These are phyloP conservation scores for Leccinum subrobustum DNA, from an alignment of 1,284 basidiomycete species.

Conservation along the genomic window DNA sequence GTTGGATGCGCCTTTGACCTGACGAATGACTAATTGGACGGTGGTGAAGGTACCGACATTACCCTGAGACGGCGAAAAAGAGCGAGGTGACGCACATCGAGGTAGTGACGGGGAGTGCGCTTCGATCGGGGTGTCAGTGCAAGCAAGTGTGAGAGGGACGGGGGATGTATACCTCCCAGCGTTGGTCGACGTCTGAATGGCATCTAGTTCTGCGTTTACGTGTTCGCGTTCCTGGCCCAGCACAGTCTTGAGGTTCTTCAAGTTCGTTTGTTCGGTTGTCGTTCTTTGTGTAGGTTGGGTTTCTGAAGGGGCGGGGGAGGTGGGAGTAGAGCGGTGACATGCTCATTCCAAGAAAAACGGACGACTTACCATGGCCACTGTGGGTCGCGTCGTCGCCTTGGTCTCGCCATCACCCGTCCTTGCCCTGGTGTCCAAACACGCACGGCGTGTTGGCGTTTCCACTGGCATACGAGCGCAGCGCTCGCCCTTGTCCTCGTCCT, in stretches of 20 bases:
- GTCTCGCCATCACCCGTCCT: too few relatives aligned
- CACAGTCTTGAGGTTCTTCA: conserved; percentile 72
- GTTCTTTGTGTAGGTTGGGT: conserved; percentile 65
- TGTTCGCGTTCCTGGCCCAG: conserved; percentile 62
- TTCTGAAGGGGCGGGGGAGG: conserved; percentile 71
- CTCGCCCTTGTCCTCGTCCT: too few relatives aligned
- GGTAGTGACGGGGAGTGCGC: conserved; percentile 78
- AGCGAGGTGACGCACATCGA: conserved; percentile 52
- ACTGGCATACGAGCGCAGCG: too few relatives aligned
- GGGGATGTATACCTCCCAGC: conserved; percentile 58
- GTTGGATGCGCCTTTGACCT: too few relatives aligned
- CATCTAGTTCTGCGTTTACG: conserved; percentile 31
- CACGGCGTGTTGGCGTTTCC: too few relatives aligned
- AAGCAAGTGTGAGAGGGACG: too few relatives aligned
- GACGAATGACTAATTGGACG: too few relatives aligned
- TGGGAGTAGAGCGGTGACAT: conserved; percentile 35
- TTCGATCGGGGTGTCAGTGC: conserved; percentile 73
- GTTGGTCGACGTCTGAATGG: conserved; percentile 41
- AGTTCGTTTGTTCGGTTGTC: conserved; percentile 52
- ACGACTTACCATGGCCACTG: too few relatives aligned
- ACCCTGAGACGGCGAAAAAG: neutral
- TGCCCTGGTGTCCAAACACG: too few relatives aligned
- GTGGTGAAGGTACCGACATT: too few relatives aligned
- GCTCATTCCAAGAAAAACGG: too few relatives aligned
- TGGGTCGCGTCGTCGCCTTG: too few relatives aligned